Evolutionary conservation across 2,329 filamentous ascomycete species (phyloP).

Genomic region (Fusarium guadeloupense): DNA sequence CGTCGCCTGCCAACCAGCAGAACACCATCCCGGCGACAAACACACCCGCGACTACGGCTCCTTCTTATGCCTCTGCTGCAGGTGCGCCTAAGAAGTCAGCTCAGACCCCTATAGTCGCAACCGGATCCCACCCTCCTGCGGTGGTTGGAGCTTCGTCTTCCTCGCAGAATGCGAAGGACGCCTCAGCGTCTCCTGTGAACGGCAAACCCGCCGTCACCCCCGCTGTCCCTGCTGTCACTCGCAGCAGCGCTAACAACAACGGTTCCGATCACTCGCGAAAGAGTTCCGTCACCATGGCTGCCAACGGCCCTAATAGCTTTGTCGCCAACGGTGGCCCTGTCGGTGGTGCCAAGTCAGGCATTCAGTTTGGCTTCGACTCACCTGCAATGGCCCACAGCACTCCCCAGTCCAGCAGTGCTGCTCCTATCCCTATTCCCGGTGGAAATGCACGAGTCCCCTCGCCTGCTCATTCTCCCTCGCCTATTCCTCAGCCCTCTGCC

Average conservation of each 20-base stretch:
- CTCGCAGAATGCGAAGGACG: conserved; percentile 68
- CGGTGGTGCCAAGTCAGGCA: conserved; percentile 68
- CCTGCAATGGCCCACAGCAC: conserved; percentile 72
- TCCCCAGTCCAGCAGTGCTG: conserved; percentile 65
- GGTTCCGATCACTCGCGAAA: conserved; percentile 84
- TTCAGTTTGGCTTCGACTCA: conserved; percentile 87
- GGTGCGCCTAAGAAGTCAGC: conserved; percentile 70
- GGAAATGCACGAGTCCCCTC: conserved; percentile 77
- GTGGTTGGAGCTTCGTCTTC: conserved; percentile 64
- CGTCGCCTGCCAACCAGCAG: conserved; percentile 66
- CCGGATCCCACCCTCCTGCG: conserved; percentile 63
- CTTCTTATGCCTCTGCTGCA: conserved; percentile 74
- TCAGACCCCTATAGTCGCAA: conserved; percentile 68
- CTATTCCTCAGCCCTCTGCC: conserved; percentile 87
- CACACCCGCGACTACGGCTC: conserved; percentile 65
- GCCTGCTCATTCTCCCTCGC: conserved; percentile 87
- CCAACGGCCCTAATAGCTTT: conserved; percentile 79
- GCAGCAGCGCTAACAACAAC: conserved; percentile 73
- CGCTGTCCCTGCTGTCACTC: conserved; percentile 72
- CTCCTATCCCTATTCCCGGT: conserved; percentile 70
- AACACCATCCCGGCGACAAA: conserved; percentile 66
- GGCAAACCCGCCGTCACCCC: conserved; percentile 78
- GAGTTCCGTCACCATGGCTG: conserved; percentile 89
- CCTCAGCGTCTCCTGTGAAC: conserved; percentile 83
- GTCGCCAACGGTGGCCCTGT: conserved; percentile 76